phyloP scores from a whole-genome alignment of 2,329 filamentous ascomycete genomes.

The Apiospora hydei region DNA sequence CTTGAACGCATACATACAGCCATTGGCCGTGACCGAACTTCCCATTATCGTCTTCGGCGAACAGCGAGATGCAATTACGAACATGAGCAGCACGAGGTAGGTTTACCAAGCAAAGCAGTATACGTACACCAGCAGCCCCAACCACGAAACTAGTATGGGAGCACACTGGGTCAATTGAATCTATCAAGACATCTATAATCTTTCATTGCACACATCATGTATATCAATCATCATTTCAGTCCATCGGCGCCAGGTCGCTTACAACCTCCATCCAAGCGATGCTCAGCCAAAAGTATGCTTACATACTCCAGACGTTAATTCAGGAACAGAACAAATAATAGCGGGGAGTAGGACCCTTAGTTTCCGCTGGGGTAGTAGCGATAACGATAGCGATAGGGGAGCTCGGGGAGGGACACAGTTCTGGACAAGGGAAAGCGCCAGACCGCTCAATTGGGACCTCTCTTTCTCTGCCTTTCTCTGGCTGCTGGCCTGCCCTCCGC shows the following conservation, averaged over 20 bases:
- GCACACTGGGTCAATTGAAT: not conserved
- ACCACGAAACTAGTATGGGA: not conserved
- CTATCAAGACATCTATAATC: not conserved
- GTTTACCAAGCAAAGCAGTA: not conserved
- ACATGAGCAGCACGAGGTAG: not conserved
- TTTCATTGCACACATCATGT: not conserved
- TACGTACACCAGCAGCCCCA: not conserved
- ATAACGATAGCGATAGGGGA: conserved; percentile 4
- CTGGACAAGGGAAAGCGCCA: not conserved
- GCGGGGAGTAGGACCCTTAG: conserved; percentile 11
- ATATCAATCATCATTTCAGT: not conserved
- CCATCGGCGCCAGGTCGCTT: not conserved
- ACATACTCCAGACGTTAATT: not conserved
- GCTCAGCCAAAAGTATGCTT: not conserved
- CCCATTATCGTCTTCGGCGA: not conserved
- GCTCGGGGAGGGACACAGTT: not conserved
- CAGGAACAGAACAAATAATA: conserved; percentile 2
- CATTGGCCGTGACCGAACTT: not conserved
- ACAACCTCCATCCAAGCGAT: not conserved
- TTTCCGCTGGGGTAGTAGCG: not conserved
- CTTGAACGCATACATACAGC: not conserved
- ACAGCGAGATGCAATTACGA: not conserved
- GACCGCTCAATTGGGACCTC: conserved; percentile 9
- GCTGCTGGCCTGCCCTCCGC: not conserved
- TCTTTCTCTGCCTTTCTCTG: not conserved